These are phyloP conservation scores for Fusarium sp. DNA, from an alignment of 2,329 filamentous ascomycete genomes.

Conservation along the genomic window DNA sequence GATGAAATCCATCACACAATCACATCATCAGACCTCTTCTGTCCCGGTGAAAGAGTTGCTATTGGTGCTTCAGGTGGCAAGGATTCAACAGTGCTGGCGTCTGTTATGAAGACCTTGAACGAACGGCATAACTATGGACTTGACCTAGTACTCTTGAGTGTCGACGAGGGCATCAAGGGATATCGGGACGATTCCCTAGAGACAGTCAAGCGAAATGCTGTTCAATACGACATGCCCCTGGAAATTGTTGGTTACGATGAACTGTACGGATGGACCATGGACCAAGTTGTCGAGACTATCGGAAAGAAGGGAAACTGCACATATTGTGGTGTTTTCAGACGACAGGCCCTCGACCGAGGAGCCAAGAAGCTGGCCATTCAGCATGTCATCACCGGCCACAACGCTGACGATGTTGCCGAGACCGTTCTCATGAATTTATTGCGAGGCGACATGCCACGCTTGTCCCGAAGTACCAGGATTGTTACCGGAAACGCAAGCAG, in stretches of 20 bases:
- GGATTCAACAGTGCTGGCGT: constrained; percentile 94
- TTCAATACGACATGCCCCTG: constrained; percentile 89
- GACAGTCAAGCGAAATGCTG: constrained; percentile 92
- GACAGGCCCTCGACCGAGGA: constrained; percentile 92
- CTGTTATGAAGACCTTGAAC: constrained; percentile 92
- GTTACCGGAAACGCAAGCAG: constrained; percentile 80
- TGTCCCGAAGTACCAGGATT: constrained; percentile 90
- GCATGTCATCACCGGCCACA: constrained; percentile 97
- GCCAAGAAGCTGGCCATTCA: constrained; percentile 86
- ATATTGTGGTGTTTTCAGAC: constrained; percentile 94
- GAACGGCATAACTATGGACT: constrained; percentile 87
- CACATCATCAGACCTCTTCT: constrained; percentile 80
- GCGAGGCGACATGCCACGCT: constrained; percentile 84
- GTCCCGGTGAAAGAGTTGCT: constrained; percentile 83
- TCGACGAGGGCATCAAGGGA: constrained; percentile 97
- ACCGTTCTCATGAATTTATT: constrained; percentile 98
- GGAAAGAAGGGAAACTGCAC: constrained; percentile 99
- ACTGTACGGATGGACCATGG: constrained; percentile 99
- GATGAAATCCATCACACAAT: constrained; percentile 95
- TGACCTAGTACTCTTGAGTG: constrained; percentile 84
- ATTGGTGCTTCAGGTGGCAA: constrained; percentile 98
- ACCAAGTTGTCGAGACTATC: constrained; percentile 94
- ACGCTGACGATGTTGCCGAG: constrained; percentile 96
- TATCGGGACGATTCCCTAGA: constrained; percentile 96
- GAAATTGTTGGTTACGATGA: constrained; percentile 93